These are phyloP conservation scores for Colletotrichum incanum DNA, from an alignment of 2,329 filamentous ascomycete species.

Conservation along the genomic window DNA sequence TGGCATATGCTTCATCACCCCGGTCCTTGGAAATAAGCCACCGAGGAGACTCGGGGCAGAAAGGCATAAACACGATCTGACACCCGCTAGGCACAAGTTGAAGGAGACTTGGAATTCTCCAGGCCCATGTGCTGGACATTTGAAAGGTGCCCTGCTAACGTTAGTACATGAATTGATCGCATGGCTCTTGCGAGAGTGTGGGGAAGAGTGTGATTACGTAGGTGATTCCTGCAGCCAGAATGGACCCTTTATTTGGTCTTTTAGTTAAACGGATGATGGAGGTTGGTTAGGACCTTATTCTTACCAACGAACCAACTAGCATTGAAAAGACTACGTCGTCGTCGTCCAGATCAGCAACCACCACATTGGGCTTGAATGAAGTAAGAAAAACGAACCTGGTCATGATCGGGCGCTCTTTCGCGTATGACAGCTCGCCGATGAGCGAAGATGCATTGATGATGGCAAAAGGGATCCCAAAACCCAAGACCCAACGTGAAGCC, in stretches of 20 bases:
- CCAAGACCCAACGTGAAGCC: conserved; percentile 66
- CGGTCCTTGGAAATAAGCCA: conserved; percentile 52
- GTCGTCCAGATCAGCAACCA: not conserved
- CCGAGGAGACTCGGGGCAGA: conserved; percentile 57
- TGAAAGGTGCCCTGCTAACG: conserved; percentile 9
- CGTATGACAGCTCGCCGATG: conserved; percentile 68
- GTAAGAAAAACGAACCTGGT: conserved; percentile 57
- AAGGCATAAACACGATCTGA: conserved; percentile 48
- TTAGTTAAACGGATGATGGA: not conserved
- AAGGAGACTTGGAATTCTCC: conserved; percentile 36
- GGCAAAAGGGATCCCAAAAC: conserved; percentile 67
- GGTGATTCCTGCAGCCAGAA: conserved; percentile 31
- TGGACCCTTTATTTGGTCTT: not conserved
- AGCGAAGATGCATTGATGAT: conserved; percentile 67
- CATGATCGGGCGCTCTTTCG: conserved; percentile 67
- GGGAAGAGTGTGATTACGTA: not conserved
- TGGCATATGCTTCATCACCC: conserved; percentile 51
- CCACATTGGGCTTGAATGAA: not conserved
- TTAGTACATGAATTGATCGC: too few relatives aligned
- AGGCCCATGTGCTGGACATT: conserved; percentile 36
- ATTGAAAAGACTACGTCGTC: conserved; percentile 57
- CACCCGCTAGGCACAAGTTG: conserved; percentile 45
- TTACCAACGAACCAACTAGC: conserved; percentile 46
- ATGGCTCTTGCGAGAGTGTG: too few relatives aligned
- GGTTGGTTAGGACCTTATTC: not conserved